Evolutionary conservation across 2,329 filamentous ascomycete genomes (phyloP).

Genomic region (Cercospora sojina): DNA sequence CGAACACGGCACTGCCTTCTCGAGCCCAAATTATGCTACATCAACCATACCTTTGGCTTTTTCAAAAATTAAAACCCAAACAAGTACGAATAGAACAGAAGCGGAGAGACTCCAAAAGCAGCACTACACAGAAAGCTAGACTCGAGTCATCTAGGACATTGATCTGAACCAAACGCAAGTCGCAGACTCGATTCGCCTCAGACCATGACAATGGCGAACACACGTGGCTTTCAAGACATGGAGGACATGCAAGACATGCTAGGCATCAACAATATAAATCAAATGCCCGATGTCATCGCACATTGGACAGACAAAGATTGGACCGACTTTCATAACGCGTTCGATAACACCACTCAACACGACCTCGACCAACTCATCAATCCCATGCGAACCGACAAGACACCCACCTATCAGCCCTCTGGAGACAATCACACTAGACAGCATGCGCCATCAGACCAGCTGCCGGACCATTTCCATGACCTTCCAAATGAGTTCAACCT

Average conservation of each 20-base stretch:
- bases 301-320: constrained; percentile 1
- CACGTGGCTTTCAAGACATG: not conserved
- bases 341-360: not conserved
- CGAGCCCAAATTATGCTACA: not conserved
- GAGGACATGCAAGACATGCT: not conserved
- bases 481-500: not conserved
- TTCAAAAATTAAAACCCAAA: not conserved
- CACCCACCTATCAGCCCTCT: not conserved
- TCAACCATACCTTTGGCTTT: not conserved
- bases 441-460: not conserved
- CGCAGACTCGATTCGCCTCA: not conserved
- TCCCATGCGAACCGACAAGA: not conserved
- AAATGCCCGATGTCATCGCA: not conserved
- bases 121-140: not conserved
- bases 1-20: not conserved
- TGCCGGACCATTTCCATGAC: not conserved
- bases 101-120: not conserved
- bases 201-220: not conserved
- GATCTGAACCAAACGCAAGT: not conserved
- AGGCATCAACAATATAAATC: not conserved
- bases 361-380: not conserved
- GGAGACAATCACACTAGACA: not conserved
- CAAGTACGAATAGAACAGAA: not conserved
- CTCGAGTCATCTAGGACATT: not conserved
- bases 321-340: not conserved